Evolutionary conservation across 306 rosid species (phyloP), one percentile per base, ranked within the genome.

Genomic region (Lupinus albus): DNA sequence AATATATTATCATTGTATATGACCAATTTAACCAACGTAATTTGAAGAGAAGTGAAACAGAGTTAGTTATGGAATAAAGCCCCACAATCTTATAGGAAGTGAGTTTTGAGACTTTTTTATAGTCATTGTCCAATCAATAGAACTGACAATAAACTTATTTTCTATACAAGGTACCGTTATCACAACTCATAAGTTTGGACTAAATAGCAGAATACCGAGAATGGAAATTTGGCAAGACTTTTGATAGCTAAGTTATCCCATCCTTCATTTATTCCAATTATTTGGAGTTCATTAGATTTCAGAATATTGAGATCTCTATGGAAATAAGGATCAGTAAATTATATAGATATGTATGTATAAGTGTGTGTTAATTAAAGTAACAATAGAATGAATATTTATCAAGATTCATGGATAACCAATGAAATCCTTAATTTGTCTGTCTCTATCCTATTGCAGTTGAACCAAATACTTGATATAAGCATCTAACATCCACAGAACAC

Each of bases 221-320:
- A 46, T 71, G 51, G 64, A 70, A 64, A 66, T 45, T 64, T 33
- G 57, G 61, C 71, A 64, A 57, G 52, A 20, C 33, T 21, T 38
- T 36, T 39, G 35, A 58, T 42, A 12, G 64, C 33, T 33, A 12
- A 35, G 59, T 5, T 59, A 33, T 35, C 25, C 18, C 50, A n/a
- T n/a, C n/a, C n/a, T n/a, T n/a, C n/a, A n/a, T n/a, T 5, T 59
- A 33, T 35, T 16, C 18, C 4, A 25, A 25, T 25, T 0, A 25
- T 25, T 25, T 3, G 2, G 30, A 4, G 30, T 25, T 25, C 30
- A 25, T 25, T 25, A 25, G 30, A 25, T 25, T 25, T 25, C 30
- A 3, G 30, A 2, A 38, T 48, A 46, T 4, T 11, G 36, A 76
- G 30, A 44, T 75, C 9, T 39, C 15, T 18, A 28, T 1, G 14